Conservation (phyloP, 202 grass and related monocot species). For the Musa balbisiana region DNA sequence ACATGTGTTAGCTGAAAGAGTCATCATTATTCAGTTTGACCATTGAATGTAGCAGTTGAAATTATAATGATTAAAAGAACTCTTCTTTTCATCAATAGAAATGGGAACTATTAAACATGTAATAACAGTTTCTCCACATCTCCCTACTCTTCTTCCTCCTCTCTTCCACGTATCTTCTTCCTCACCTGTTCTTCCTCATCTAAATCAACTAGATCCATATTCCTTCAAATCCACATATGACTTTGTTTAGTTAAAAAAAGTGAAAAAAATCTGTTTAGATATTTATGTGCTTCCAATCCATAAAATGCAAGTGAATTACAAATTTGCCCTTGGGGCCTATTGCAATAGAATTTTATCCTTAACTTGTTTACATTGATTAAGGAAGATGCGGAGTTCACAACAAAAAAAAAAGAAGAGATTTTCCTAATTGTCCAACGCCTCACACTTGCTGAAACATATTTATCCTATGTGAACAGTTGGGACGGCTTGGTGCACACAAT, state of each 20-base stretch:
- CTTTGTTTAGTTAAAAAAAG: neutral
- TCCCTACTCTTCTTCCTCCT: neutral
- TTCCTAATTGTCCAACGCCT: too few relatives aligned
- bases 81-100: neutral
- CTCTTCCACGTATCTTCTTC: neutral
- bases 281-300: neutral
- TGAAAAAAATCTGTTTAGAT: neutral
- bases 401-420: too few relatives aligned
- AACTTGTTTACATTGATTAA: too few relatives aligned
- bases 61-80: neutral
- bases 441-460: too few relatives aligned
- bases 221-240: neutral
- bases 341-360: too few relatives aligned
- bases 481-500: neutral
- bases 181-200: neutral
- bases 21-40: neutral
- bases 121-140: neutral
- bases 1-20: neutral
- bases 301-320: too few relatives aligned
- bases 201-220: neutral
- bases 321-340: too few relatives aligned
- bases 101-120: neutral
- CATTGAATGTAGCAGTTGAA: neutral
- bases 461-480: neutral
- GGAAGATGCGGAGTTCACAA: too few relatives aligned